Evolutionary conservation across 148 eudicot species (phyloP), one percentile per base, ranked within the genome.

Genomic region (Cornus florida): DNA sequence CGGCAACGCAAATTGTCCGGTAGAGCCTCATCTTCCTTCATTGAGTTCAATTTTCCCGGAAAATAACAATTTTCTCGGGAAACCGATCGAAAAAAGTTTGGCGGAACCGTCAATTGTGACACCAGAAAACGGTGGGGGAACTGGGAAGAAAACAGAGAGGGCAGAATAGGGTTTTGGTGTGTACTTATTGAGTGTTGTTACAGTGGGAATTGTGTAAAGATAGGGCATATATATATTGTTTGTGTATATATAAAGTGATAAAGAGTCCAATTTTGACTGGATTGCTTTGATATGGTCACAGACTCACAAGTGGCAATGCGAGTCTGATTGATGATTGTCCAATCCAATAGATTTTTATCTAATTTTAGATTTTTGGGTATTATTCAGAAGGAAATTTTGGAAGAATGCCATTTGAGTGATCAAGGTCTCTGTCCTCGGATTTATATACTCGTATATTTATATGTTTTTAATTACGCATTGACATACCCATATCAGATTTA

Each of bases 1-100:
- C 90, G 87, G 83, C 99, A 95, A 53, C 97, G 87, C 33, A 80
- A 50, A 6, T 88, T 72, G 4, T 90, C 98, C 50, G 88, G 89
- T 74, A 71, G 82, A 71, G 20, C 78, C 48, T 43, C 86, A 6
- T 41, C 77, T 72, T 71, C 74, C 64, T 66, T 78, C 84, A 87
- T 87, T 75, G 71, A 10, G 32, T 19, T 33, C 59, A 68, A 16
- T 67, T 80, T 80, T 68, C 67, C 23, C 14, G 5, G 72, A 6
- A 71, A 71, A 41, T 11, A 43, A 6, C 24, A 24, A 41, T 75
- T 69, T 62, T 39, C 69, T 66, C 5, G 38, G 74, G 69, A 38
- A 70, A 56, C 17, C 19, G 43, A 31, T 3, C 8, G 68, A 62
- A 56, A 56, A 70, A 62, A 62, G 66, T 14, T 57, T 0, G 19